Conservation (phyloP, 176 grass and related monocot genomes). For the Paspalum vaginatum region DNA sequence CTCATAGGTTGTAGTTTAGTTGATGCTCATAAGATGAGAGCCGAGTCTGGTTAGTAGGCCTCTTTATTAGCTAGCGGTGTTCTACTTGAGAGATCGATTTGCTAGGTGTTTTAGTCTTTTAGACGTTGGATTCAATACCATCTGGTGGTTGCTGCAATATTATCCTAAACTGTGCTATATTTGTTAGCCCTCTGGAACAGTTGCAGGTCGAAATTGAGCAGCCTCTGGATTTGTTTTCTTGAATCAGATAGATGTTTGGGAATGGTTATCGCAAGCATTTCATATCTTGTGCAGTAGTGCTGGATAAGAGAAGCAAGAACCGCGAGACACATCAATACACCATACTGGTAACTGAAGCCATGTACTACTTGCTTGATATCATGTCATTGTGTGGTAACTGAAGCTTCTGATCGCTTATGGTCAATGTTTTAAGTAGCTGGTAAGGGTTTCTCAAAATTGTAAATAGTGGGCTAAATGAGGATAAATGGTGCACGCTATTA, state of each 20-base stretch:
- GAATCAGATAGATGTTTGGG: background rate
- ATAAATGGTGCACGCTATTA: too few relatives aligned
- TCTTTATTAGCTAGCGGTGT: constrained; percentile 44
- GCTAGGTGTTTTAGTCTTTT: constrained; percentile 30
- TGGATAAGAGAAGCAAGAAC: constrained; percentile 1
- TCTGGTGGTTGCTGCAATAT: constrained; percentile 46
- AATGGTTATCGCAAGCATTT: background rate
- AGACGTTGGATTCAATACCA: constrained; percentile 39
- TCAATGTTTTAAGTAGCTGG: too few relatives aligned
- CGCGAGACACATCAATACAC: background rate
- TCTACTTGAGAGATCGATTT: constrained; percentile 36
- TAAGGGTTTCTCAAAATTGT: too few relatives aligned
- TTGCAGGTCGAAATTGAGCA: background rate
- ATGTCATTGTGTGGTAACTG: background rate
- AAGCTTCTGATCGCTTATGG: background rate
- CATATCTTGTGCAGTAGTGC: background rate
- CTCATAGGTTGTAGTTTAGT: constrained; percentile 34
- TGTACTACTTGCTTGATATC: background rate
- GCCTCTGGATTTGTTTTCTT: background rate
- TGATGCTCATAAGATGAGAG: constrained; percentile 26
- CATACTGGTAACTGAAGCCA: too few relatives aligned
- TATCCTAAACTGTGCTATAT: constrained; percentile 30
- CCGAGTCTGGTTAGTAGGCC: constrained; percentile 27
- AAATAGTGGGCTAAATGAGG: too few relatives aligned
- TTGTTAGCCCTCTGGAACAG: background rate